A percentile compares a stretch with the other conserved stretches of the same genome.
phyloP scores from a whole-genome alignment of 2,329 filamentous ascomycete genomes.

The Anthostomella pinea region DNA sequence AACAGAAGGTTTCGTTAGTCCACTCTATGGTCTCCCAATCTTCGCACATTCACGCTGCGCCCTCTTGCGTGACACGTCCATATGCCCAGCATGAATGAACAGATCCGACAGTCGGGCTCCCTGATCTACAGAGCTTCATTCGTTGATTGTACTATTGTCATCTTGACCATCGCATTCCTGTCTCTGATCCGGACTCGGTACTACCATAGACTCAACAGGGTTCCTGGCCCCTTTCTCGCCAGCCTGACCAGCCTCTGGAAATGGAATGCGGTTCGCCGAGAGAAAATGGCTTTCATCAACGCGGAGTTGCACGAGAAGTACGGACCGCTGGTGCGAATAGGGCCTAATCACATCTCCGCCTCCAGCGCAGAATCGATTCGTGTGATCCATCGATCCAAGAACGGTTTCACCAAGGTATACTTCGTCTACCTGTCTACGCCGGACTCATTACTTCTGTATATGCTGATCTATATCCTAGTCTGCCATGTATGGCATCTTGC shows the following conservation, averaged over 20 bases:
- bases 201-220: conserved; percentile 9
- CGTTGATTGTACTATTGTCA: too few species aligned
- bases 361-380: conserved; percentile 12
- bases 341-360: conserved; percentile 14
- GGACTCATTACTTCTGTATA: too few species aligned
- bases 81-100: too few species aligned
- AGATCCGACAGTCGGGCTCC: too few species aligned
- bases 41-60: too few species aligned
- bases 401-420: conserved; percentile 10
- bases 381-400: conserved; percentile 6
- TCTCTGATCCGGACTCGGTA: conserved; percentile 9
- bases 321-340: conserved; percentile 12
- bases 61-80: too few species aligned
- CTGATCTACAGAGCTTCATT: too few species aligned
- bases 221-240: conserved; percentile 10
- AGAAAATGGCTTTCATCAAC: conserved; percentile 9
- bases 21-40: too few species aligned
- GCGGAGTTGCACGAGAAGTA: conserved; percentile 11
- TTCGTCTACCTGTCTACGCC: neutral
- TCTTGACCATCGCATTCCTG: too few species aligned
- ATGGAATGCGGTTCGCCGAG: conserved; percentile 5
- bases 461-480: too few species aligned
- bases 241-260: conserved; percentile 14
- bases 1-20: too few species aligned
- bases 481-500: conserved; percentile 10